phyloP scores from a whole-genome alignment of 768 basidiomycete genomes.

The Suillus paluster region DNA sequence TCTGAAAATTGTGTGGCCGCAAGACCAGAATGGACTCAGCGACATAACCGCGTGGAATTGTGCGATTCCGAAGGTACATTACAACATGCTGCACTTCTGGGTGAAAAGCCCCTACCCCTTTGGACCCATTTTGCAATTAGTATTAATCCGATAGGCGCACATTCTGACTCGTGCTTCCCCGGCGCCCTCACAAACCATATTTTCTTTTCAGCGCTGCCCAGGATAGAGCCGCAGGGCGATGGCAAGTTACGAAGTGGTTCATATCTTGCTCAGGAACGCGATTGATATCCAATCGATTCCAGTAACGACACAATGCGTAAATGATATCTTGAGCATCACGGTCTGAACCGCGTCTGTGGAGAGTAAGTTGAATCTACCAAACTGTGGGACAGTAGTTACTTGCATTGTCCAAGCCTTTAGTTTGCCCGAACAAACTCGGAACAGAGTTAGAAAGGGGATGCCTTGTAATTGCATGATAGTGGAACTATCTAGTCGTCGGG shows the following conservation, averaged over 20 bases:
- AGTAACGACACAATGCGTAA: conserved; percentile 72
- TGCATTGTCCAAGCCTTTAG: conserved; percentile 84
- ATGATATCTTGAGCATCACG: conserved; percentile 79
- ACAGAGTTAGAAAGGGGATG: conserved; percentile 81
- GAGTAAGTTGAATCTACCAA: conserved; percentile 14
- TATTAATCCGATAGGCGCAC: conserved; percentile 35
- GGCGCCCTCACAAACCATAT: conserved; percentile 56
- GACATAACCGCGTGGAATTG: conserved; percentile 5
- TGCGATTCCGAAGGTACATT: background rate
- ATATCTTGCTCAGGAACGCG: conserved; percentile 87
- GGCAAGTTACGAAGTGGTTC: conserved; percentile 69
- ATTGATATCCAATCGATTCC: conserved; percentile 85
- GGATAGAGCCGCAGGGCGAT: conserved; percentile 65
- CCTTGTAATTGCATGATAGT: conserved; percentile 72
- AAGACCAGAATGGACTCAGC: conserved; percentile 2
- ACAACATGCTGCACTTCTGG: conserved; percentile 2
- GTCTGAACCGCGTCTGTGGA: conserved; percentile 64
- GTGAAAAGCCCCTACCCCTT: conserved; percentile 18
- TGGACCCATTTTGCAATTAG: conserved; percentile 21
- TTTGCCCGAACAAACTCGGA: conserved; percentile 88
- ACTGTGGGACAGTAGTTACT: conserved; percentile 28
- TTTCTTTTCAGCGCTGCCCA: conserved; percentile 79
- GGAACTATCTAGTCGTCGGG: conserved; percentile 65
- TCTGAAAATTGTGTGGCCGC: background rate
- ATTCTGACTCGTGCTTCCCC: conserved; percentile 11